These are phyloP conservation scores for Lycium ferocissimum DNA, from an alignment of 257 asterid species.

Conservation along the genomic window DNA sequence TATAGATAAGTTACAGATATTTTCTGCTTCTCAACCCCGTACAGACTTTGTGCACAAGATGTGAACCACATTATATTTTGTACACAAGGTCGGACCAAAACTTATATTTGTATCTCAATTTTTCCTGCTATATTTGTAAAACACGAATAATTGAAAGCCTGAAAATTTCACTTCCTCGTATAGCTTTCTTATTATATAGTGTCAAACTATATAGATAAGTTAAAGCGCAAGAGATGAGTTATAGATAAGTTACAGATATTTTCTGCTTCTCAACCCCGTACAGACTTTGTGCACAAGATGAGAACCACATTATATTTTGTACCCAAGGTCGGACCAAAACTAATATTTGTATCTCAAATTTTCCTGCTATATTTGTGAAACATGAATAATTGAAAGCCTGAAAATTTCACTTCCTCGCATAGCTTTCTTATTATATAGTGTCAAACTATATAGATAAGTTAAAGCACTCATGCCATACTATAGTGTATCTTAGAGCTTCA, in stretches of 20 bases:
- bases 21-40: constrained; percentile 48
- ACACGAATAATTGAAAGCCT: constrained; percentile 21
- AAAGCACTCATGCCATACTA: neutral
- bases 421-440: neutral
- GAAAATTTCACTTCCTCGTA: neutral
- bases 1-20: neutral
- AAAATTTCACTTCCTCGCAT: neutral
- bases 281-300: constrained; percentile 44
- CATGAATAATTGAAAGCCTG: constrained; percentile 20
- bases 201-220: neutral
- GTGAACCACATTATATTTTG: constrained; percentile 51
- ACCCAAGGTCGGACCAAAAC: constrained; percentile 28
- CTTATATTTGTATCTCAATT: constrained; percentile 38
- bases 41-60: constrained; percentile 43
- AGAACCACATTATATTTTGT: constrained; percentile 49
- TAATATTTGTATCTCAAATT: constrained; percentile 38
- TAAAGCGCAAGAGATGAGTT: too few species aligned
- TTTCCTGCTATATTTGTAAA: constrained; percentile 27
- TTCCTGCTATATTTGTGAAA: constrained; percentile 22
- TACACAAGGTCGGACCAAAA: constrained; percentile 30
- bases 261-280: constrained; percentile 50
- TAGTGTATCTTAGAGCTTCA: neutral
- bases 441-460: neutral
- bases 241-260: too few species aligned
- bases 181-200: neutral